Evolutionary conservation across 2,329 filamentous ascomycete genomes (phyloP).

Genomic region (Arthrobotrys musiformis): DNA sequence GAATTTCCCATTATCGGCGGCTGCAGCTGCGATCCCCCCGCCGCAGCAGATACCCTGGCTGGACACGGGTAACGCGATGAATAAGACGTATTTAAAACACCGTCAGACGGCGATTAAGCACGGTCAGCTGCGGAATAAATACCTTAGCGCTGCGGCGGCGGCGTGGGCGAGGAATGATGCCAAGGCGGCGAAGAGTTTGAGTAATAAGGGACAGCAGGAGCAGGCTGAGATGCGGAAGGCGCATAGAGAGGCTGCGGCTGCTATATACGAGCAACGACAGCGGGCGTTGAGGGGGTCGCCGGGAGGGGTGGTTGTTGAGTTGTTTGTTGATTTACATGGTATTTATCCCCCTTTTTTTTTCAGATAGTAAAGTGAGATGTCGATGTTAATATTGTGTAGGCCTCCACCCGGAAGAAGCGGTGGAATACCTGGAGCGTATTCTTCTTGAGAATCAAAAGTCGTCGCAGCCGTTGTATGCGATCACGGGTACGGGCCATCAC

Average conservation of each 20-base stretch:
- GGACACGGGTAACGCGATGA: slow-evolving; percentile 88
- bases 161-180: slow-evolving; percentile 99
- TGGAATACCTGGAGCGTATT: slow-evolving; percentile 89
- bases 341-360: neutral
- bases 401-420: slow-evolving; percentile 97
- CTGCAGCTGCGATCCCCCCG: slow-evolving; percentile 74
- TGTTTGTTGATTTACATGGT: slow-evolving; percentile 92
- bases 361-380: neutral
- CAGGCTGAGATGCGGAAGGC: slow-evolving; percentile 98
- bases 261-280: slow-evolving; percentile 94
- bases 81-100: slow-evolving; percentile 93
- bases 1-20: slow-evolving; percentile 41
- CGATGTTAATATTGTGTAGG: slow-evolving; percentile 63
- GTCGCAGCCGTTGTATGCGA: slow-evolving; percentile 85
- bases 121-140: slow-evolving; percentile 94
- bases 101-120: slow-evolving; percentile 97
- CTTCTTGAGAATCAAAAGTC: slow-evolving; percentile 82
- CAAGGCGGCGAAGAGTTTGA: slow-evolving; percentile 92
- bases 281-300: slow-evolving; percentile 64
- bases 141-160: slow-evolving; percentile 86
- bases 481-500: slow-evolving; percentile 95
- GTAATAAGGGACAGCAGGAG: slow-evolving; percentile 92
- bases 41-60: slow-evolving; percentile 97
- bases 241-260: slow-evolving; percentile 89
- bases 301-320: slow-evolving; percentile 69